These are phyloP conservation scores for Planoprotostelium fungivorum DNA, from an alignment of 78 protist species.

Conservation along the genomic window DNA sequence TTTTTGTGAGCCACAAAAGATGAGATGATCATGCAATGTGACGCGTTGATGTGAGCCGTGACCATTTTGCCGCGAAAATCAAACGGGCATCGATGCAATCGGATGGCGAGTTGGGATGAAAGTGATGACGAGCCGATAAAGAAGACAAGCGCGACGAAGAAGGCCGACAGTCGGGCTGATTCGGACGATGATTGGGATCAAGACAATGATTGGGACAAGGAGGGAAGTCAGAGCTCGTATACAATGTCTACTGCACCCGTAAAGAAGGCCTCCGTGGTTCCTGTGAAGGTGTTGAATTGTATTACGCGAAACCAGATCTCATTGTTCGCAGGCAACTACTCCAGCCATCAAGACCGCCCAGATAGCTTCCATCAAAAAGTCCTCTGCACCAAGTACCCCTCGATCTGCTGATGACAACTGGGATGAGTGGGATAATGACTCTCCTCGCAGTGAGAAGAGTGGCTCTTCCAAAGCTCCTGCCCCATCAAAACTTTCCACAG, in stretches of 20 bases:
- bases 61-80: no score
- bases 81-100: background rate
- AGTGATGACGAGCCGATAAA: background rate
- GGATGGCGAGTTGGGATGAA: background rate
- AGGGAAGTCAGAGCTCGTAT: no score
- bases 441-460: background rate
- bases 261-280: no score
- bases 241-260: no score
- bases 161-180: background rate
- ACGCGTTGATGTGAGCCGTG: no score
- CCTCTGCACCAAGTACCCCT: no score
- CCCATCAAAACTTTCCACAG: background rate
- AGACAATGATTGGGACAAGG: no score
- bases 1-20: no score
- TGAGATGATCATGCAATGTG: no score
- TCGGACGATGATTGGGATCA: background rate
- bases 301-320: no score
- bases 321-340: background rate
- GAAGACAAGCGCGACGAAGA: background rate
- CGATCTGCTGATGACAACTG: background rate
- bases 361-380: no score
- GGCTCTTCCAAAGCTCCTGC: background rate
- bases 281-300: no score
- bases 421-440: background rate
- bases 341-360: background rate